phyloP scores from a whole-genome alignment of 805 yeast genomes.

The Saturnispora gosingensis region DNA sequence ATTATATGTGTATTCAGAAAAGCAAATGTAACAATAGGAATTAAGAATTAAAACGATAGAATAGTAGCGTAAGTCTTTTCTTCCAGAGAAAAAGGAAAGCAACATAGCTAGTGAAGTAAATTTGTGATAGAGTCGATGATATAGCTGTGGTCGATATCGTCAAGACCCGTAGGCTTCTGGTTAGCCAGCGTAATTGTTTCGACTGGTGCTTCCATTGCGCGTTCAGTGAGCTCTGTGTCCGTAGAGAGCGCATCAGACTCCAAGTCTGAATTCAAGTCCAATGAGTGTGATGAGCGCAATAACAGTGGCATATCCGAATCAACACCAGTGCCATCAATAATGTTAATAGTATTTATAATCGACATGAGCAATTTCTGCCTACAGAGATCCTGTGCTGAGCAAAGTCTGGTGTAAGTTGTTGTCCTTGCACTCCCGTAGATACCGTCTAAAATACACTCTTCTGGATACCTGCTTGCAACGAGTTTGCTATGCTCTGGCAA shows the following conservation, averaged over 20 bases:
- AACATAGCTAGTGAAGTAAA: neutral
- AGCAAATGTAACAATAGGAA: neutral
- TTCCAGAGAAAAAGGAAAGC: neutral
- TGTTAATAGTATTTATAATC: neutral
- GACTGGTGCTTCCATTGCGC: neutral
- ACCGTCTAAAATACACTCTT: neutral
- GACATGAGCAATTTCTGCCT: neutral
- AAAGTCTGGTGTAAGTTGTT: neutral
- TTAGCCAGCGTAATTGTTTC: neutral
- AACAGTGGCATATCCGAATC: neutral
- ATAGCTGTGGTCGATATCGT: neutral
- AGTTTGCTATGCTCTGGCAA: conserved; percentile 11
- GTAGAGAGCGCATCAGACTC: neutral
- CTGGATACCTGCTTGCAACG: neutral
- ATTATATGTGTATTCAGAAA: neutral
- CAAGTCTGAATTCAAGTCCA: neutral
- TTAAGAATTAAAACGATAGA: neutral
- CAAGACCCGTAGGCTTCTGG: neutral
- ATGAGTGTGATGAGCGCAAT: neutral
- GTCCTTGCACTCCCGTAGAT: neutral
- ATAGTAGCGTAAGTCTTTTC: neutral
- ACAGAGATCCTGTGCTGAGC: neutral
- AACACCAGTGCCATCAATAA: conserved; percentile 5
- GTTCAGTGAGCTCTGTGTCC: neutral
- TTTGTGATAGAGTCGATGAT: neutral